Conservation (phyloP, 2,329 filamentous ascomycete genomes). For the Botryotinia globosa region DNA sequence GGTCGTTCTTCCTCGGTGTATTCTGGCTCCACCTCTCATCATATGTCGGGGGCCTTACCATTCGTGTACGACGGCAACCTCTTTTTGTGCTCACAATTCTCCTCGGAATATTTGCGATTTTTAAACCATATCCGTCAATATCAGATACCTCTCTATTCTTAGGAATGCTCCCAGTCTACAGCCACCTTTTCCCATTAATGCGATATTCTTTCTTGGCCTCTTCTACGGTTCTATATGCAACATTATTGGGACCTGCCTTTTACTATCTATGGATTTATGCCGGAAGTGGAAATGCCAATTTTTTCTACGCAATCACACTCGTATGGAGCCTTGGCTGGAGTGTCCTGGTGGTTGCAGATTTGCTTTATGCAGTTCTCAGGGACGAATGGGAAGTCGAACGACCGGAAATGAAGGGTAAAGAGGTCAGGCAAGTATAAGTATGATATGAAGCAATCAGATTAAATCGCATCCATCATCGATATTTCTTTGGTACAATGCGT, state of each 20-base stretch:
- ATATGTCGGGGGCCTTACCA: constrained; percentile 82
- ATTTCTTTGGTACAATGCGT: neutral
- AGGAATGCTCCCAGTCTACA: constrained; percentile 76
- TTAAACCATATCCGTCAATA: constrained; percentile 95
- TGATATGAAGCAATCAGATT: constrained; percentile 14
- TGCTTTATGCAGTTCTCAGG: constrained; percentile 81
- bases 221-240: constrained; percentile 80
- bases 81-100: constrained; percentile 82
- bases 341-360: constrained; percentile 74
- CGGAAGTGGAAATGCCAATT: constrained; percentile 96
- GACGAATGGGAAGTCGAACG: constrained; percentile 94
- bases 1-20: constrained; percentile 93
- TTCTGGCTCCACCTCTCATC: constrained; percentile 95
- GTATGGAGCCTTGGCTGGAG: constrained; percentile 94
- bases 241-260: constrained; percentile 87
- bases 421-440: constrained; percentile 50
- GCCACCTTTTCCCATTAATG: constrained; percentile 92
- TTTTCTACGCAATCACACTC: constrained; percentile 98
- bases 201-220: constrained; percentile 87
- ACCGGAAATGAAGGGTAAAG: constrained; percentile 85
- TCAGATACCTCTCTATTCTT: constrained; percentile 86
- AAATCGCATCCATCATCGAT: neutral
- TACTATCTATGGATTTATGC: constrained; percentile 98
- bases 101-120: constrained; percentile 86
- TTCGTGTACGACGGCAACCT: constrained; percentile 81